Evolutionary conservation across 176 grass and related monocot genomes (phyloP).

Genomic region (Musa beccarii): DNA sequence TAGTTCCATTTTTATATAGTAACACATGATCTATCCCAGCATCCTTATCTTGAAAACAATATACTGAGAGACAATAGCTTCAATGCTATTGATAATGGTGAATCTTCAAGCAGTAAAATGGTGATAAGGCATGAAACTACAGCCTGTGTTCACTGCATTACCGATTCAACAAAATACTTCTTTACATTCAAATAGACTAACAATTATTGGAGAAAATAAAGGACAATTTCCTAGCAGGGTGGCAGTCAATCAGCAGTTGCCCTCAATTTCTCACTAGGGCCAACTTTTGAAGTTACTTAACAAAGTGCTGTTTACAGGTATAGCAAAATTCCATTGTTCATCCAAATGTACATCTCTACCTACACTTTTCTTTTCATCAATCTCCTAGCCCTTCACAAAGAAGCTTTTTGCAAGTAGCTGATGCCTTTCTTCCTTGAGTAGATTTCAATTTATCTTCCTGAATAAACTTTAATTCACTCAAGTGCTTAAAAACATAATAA

Average conservation of each 20-base stretch:
- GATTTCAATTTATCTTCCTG: background rate
- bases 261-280: background rate
- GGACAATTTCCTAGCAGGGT: background rate
- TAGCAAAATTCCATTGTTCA: background rate
- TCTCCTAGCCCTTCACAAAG: background rate
- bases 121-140: background rate
- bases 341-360: background rate
- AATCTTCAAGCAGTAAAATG: background rate
- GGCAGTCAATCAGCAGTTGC: background rate
- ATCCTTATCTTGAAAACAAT: background rate
- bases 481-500: background rate
- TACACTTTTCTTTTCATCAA: background rate
- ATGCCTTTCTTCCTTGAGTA: background rate
- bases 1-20: too few relatives aligned
- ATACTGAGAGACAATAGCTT: background rate
- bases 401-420: background rate
- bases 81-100: background rate
- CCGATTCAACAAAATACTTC: background rate
- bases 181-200: background rate
- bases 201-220: background rate
- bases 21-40: background rate
- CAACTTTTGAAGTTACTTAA: background rate
- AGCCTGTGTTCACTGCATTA: background rate
- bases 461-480: background rate
- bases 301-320: background rate